Evolutionary conservation across 257 asterid species (phyloP), one percentile per base, ranked within the genome.

Genomic region (Primulina huaijiensis): DNA sequence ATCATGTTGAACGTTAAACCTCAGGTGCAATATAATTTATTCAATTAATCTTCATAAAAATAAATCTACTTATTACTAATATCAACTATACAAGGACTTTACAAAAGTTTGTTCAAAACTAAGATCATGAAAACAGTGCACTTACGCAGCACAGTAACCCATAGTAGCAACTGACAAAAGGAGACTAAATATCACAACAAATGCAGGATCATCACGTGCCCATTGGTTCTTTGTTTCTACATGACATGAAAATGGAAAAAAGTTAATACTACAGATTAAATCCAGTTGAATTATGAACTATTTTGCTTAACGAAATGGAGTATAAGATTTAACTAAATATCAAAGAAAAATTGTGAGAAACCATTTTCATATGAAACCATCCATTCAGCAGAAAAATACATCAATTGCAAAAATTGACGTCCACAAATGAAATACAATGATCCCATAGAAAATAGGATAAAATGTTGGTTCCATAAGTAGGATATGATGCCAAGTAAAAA

Each of bases 121-220:
- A 68, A 68, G 74, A 76, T 67, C 52, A 71, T 67, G 65, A 65
- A 60, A 64, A 43, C 61, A 76, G 74, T 27, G 74, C 65, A 82
- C 98, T 82, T 89, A 94, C 99, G 98, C 96, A 74, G 91, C 96
- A 73, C 99, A 94, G 85, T 86, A 94, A 38, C 98, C 97, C 78
- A 86, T 38, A 60, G 96, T 75, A 55, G 90, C 80, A 80, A 86
- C 91, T 65, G 84, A 80, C 73, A 94, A 79, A 74, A 94, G 99
- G 76, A 94, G 90, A 81, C 86, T 85, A 72, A 90, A 91, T 82
- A 91, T 85, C 69, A 91, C 99, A 74, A 92, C 84, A 82, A 94
- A 94, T 68, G 99, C 99, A 62, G 99, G 99, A 86, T 94, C 99
- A 80, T 94, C 99, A 64, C 99, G 99, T 66, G 99, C 99, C 99